Percentiles rank a stretch among this genome's conserved stretches.
phyloP scores from a whole-genome alignment of 768 basidiomycete species.

The Lactarius vividus region DNA sequence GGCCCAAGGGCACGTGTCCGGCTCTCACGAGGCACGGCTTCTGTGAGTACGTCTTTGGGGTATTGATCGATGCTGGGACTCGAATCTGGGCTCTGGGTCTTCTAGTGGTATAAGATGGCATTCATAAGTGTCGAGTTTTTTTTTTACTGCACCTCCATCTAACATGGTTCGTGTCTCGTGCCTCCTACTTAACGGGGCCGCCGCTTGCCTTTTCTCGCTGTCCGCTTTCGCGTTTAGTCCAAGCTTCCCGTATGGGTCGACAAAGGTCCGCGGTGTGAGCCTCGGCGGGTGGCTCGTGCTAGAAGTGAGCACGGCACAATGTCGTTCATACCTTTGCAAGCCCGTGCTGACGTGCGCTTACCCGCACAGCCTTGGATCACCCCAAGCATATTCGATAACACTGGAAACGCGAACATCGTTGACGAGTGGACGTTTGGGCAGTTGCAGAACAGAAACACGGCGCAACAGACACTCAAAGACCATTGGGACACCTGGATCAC shows the following conservation, averaged over 20 bases:
- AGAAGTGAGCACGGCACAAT: conserved; percentile 38
- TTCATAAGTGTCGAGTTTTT: too few relatives aligned
- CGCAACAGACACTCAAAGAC: conserved; percentile 48
- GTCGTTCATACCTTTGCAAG: conserved; percentile 3
- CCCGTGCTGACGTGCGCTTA: not conserved
- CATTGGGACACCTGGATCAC: conserved; percentile 89
- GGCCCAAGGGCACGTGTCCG: not conserved
- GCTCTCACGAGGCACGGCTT: not conserved
- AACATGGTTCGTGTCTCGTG: conserved; percentile 2
- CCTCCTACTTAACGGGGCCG: not conserved
- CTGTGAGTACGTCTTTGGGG: not conserved
- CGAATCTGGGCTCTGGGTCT: not conserved
- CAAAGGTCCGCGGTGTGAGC: conserved; percentile 81
- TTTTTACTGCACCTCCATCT: not conserved
- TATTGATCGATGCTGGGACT: not conserved
- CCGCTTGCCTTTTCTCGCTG: not conserved
- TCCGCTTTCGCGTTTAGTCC: conserved; percentile 37
- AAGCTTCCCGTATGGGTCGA: conserved; percentile 69
- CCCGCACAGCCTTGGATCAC: conserved; percentile 68
- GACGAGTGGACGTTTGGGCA: conserved; percentile 81
- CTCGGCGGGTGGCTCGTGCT: conserved; percentile 66
- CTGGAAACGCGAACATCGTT: conserved; percentile 54
- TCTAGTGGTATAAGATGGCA: conserved; percentile 5
- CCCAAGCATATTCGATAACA: conserved; percentile 69
- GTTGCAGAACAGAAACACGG: conserved; percentile 51